Percentiles rank a stretch among this genome's conserved stretches.
Conservation (phyloP, 257 asterid genomes). For the Lycium barbarum region DNA sequence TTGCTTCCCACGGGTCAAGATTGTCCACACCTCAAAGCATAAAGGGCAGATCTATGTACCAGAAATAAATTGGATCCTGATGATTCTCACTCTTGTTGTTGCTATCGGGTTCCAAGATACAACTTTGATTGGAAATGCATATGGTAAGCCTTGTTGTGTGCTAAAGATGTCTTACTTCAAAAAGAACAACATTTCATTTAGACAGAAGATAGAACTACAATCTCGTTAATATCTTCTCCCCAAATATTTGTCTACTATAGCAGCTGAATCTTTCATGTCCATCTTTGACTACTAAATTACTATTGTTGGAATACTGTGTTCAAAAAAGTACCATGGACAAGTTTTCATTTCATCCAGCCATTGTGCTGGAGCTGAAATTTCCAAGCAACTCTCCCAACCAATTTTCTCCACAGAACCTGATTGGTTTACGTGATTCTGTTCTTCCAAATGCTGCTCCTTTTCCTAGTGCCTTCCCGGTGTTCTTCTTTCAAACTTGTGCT, state of each 20-base stretch:
- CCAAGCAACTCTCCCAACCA: slow-evolving; percentile 9
- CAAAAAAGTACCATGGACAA: background rate
- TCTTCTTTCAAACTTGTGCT: background rate
- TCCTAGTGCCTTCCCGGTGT: background rate
- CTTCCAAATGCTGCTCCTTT: background rate
- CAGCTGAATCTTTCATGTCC: background rate
- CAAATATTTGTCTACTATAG: background rate
- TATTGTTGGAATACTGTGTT: background rate
- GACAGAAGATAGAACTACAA: background rate
- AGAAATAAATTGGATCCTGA: slow-evolving; percentile 71
- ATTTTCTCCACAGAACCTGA: slow-evolving; percentile 9
- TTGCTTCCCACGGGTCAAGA: slow-evolving; percentile 69
- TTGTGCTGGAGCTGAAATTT: background rate
- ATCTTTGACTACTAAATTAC: background rate
- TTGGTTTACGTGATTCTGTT: slow-evolving; percentile 10
- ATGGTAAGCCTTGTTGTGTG: slow-evolving; percentile 46
- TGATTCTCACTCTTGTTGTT: slow-evolving; percentile 61
- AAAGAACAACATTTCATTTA: background rate
- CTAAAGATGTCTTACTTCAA: background rate
- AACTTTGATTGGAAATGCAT: slow-evolving; percentile 66
- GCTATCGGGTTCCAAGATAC: slow-evolving; percentile 66
- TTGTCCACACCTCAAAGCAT: slow-evolving; percentile 68
- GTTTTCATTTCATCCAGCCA: background rate
- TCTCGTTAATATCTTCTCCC: background rate
- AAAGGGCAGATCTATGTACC: slow-evolving; percentile 75